Base-by-base conservation (phyloP, 176 grass and related monocot species). In the Hsuehochloa calcarea region DNA sequence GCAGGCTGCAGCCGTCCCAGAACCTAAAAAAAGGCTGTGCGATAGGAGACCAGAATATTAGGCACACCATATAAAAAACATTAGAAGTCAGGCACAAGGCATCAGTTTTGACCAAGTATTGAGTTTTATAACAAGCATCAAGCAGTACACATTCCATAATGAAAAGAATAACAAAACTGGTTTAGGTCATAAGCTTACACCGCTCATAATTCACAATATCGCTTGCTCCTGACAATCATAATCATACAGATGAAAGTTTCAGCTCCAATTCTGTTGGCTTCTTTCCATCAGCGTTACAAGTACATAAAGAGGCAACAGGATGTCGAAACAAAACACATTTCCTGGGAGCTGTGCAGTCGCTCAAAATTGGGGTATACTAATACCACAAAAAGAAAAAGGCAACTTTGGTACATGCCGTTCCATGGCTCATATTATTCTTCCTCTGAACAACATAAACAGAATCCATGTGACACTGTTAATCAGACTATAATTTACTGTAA, bases 351-450 rank as follows among this genome's bases (percentile, higher is more conserved):
- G 72, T 78, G 72, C 72, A 63, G 39, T 76, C 63, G 39, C 76
- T 84, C 85, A 82, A 87, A 76, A 62, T 80, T 84, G 61, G 54
- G 81, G 43, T 79, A 74, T 60, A 74, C 58, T 58, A 70, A 74
- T 60, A 74, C 58, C 66, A 70, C 73, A 25, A 39, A 52, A 73
- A 70, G 35, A 72, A 40, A 66, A 67, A 6, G 61, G 81, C 52
- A 77, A 31, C 86, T 85, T 84, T 70, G 81, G 85, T 85, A 90
- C 79, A 90, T 13, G 81, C 81, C 70, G 20, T 79, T 86, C 65
- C 82, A 63, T 88, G 87, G 89, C 69, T 69, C 66, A 80, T 72
- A 86, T 89, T 91, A 91, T 87, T 94, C 80, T 87, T 84, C 27
- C 56, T 59, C 47, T 27, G 4, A 73, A 65, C 14, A 6, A 68